A percentile compares a stretch with the other conserved stretches of the same genome.
These are phyloP conservation scores for Kurtzmaniella natalensis DNA, from an alignment of 1,139 yeast genomes.

Conservation along the genomic window DNA sequence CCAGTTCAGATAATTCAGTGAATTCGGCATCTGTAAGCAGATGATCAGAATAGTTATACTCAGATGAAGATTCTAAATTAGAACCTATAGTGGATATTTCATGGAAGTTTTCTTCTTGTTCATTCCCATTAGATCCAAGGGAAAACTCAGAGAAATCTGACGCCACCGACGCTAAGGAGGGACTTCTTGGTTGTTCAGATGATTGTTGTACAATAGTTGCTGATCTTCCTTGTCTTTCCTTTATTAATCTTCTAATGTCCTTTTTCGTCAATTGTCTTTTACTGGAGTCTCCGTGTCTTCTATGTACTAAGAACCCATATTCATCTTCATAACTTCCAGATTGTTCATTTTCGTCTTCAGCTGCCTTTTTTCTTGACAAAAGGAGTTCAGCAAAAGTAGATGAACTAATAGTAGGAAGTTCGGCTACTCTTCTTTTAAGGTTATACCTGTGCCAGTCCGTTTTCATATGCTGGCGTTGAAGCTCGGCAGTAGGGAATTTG, in stretches of 20 bases:
- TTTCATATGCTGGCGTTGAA: conserved; percentile 90
- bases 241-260: conserved; percentile 13
- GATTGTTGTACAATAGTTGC: conserved; percentile 8
- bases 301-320: conserved; percentile 52
- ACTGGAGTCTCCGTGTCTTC: conserved; percentile 21
- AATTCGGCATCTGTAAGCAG: conserved; percentile 19
- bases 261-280: conserved; percentile 20
- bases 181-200: conserved; percentile 36
- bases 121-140: too few species aligned
- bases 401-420: conserved; percentile 72
- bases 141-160: conserved; percentile 65
- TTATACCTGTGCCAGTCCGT: conserved; percentile 96
- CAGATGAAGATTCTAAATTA: conserved; percentile 45
- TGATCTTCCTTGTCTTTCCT: conserved; percentile 10
- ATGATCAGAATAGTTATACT: conserved; percentile 37
- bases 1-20: conserved; percentile 16
- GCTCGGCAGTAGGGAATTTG: conserved; percentile 69
- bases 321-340: conserved; percentile 45
- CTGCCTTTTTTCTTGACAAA: conserved; percentile 27
- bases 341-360: conserved; percentile 33
- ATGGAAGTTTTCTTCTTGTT: conserved; percentile 19
- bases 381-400: conserved; percentile 80
- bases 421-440: conserved; percentile 86
- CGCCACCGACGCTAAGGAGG: conserved; percentile 44
- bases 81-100: conserved; percentile 34